A percentile compares a stretch with the other conserved stretches of the same genome.
These are phyloP conservation scores for Suillus subaureus DNA, from an alignment of 768 basidiomycete genomes.

Conservation along the genomic window DNA sequence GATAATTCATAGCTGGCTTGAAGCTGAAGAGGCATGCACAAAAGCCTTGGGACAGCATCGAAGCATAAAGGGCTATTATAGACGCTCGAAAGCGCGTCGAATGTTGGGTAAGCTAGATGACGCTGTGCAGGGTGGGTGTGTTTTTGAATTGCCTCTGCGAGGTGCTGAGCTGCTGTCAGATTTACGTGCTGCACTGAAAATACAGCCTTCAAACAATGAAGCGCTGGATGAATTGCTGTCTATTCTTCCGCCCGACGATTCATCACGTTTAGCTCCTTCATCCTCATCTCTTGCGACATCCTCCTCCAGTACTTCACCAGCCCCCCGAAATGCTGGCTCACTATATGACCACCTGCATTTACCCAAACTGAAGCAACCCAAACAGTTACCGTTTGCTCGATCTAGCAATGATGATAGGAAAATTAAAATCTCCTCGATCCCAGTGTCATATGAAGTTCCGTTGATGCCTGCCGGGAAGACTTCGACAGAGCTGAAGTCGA, in stretches of 20 bases:
- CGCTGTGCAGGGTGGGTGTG: conserved; percentile 56
- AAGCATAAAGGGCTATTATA: conserved; percentile 70
- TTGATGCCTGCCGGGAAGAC: conserved; percentile 20
- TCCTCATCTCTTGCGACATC: conserved; percentile 29
- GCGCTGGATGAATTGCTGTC: conserved; percentile 57
- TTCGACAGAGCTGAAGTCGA: conserved; percentile 25
- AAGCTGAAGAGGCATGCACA: conserved; percentile 72
- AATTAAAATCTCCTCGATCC: conserved; percentile 53
- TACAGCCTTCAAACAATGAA: conserved; percentile 68
- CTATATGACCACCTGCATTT: conserved; percentile 37
- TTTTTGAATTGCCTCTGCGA: no score
- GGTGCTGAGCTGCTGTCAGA: conserved; percentile 39
- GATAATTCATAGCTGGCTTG: conserved; percentile 56
- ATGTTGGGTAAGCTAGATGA: conserved; percentile 59
- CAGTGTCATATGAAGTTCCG: conserved; percentile 43
- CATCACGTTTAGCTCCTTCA: conserved; percentile 14
- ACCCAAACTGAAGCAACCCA: conserved; percentile 42
- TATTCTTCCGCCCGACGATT: conserved; percentile 31
- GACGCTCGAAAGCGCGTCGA: conserved; percentile 66
- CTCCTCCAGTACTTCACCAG: conserved; percentile 28
- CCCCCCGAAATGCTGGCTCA: conserved; percentile 10
- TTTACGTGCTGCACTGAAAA: conserved; percentile 56
- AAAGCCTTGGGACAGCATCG: conserved; percentile 63
- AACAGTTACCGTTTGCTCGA: conserved; percentile 55
- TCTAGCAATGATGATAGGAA: conserved; percentile 53